Evolutionary conservation across 257 asterid genomes (phyloP).

Genomic region (Verbena officinalis): DNA sequence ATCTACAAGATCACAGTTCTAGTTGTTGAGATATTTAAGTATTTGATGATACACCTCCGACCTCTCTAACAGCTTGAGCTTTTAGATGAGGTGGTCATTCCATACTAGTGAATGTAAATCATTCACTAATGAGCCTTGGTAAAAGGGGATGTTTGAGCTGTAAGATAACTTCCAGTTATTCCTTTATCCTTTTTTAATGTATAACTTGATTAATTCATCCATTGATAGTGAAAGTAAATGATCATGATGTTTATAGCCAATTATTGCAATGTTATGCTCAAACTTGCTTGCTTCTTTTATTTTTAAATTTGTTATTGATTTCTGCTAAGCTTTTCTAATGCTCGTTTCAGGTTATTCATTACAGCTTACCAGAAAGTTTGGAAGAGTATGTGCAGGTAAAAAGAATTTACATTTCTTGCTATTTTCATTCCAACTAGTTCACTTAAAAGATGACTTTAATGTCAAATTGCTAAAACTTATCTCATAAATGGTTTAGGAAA

Average conservation of each 20-base stretch:
- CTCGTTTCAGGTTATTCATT: conserved; percentile 81
- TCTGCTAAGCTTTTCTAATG: conserved; percentile 25
- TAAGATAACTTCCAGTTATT: too few species aligned
- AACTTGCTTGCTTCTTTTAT: conserved; percentile 19
- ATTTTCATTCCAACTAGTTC: conserved; percentile 25
- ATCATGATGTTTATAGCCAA: not conserved
- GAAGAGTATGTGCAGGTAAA: conserved; percentile 97
- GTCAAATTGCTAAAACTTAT: conserved; percentile 30
- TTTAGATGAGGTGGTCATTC: too few species aligned
- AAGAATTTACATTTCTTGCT: conserved; percentile 14
- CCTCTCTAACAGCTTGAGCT: too few species aligned
- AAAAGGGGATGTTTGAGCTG: too few species aligned
- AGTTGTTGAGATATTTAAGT: too few species aligned
- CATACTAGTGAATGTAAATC: too few species aligned
- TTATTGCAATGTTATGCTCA: conserved; percentile 9
- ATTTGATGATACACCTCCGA: too few species aligned
- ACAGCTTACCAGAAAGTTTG: conserved; percentile 94
- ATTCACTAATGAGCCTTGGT: too few species aligned
- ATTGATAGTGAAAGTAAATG: conserved; percentile 20
- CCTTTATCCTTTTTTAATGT: too few species aligned
- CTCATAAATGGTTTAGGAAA: conserved; percentile 59
- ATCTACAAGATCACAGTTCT: not conserved
- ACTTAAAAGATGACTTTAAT: not conserved
- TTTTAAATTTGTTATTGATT: conserved; percentile 14
- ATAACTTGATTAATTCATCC: too few species aligned